Evolutionary conservation across 345 rosid species (phyloP), one percentile per base, ranked within the genome.

Genomic region (Populus pruinosa): DNA sequence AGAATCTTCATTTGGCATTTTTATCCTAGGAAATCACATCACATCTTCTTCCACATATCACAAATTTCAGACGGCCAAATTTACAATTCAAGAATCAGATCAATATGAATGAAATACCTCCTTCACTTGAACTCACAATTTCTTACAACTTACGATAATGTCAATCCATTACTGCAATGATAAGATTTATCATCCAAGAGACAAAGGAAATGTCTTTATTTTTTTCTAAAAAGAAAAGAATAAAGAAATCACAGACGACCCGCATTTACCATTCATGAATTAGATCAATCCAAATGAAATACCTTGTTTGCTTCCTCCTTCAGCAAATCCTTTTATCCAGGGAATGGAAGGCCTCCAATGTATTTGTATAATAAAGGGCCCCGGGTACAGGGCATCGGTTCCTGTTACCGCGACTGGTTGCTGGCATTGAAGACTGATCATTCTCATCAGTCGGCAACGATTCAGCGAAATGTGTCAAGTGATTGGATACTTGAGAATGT

Each of bases 381-480:
- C 98, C 98, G 0, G 97, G 97, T 76, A 91, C 91, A 75, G 90
- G 85, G 82, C 98, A 96, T 80, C 83, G 87, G 55, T 90, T 93
- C 77, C 97, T 88, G 78, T 90, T 96, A 12, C 98, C 91, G 9
- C 72, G 82, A 78, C 76, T 71, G 62, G 56, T 49, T 39, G 80
- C 78, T 1, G 82, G 59, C 6, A 39, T 29, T 38, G 74, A 79
- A 27, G 88, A 88, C 44, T 81, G 73, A 61, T 77, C 84, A 71
- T 77, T 81, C 1, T 82, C 86, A 69, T 87, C 85, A 17, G 77
- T 74, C 3, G 86, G 92, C 79, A 95, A 80, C 41, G 99, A 96
- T 80, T 92, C 98, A 4, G 91, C 82, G 1, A 90, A 83, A 72
- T 93, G 92, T 38, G 89, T 89, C 76, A 96, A 81, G 82, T 83